phyloP scores from a whole-genome alignment of 768 basidiomycete genomes.

The Kwoniella mangroviensis region DNA sequence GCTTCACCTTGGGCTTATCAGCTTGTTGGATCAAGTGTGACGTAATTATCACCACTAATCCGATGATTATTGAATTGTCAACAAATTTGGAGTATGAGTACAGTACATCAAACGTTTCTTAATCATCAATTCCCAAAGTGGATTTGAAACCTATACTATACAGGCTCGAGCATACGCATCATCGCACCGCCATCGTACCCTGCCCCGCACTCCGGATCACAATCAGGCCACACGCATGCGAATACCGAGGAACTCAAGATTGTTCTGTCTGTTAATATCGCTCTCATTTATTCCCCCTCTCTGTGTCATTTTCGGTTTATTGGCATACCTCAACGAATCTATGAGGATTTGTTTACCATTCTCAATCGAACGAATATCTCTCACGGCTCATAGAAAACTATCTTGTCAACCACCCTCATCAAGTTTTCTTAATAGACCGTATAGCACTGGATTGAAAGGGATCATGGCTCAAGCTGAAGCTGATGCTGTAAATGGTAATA shows the following conservation, averaged over 20 bases:
- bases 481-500: slow-evolving; percentile 8
- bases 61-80: no score
- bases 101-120: no score
- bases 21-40: no score
- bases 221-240: slow-evolving; percentile 4
- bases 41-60: no score
- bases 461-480: background rate
- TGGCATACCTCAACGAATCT: slow-evolving; percentile 29
- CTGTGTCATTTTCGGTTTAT: slow-evolving; percentile 7
- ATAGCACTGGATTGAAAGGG: background rate
- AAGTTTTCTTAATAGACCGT: background rate
- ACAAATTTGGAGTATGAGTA: no score
- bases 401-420: slow-evolving; percentile 34
- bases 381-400: slow-evolving; percentile 32
- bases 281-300: slow-evolving; percentile 15
- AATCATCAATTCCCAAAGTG: no score
- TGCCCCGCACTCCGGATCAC: background rate
- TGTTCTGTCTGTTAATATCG: slow-evolving; percentile 9
- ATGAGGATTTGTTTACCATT: slow-evolving; percentile 53
- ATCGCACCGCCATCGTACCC: background rate
- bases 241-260: slow-evolving; percentile 10
- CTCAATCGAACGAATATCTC: slow-evolving; percentile 38
- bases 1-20: no score
- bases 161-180: background rate
- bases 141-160: no score